phyloP scores from a whole-genome alignment of 441 rosid species.

The Gossypium aridum region DNA sequence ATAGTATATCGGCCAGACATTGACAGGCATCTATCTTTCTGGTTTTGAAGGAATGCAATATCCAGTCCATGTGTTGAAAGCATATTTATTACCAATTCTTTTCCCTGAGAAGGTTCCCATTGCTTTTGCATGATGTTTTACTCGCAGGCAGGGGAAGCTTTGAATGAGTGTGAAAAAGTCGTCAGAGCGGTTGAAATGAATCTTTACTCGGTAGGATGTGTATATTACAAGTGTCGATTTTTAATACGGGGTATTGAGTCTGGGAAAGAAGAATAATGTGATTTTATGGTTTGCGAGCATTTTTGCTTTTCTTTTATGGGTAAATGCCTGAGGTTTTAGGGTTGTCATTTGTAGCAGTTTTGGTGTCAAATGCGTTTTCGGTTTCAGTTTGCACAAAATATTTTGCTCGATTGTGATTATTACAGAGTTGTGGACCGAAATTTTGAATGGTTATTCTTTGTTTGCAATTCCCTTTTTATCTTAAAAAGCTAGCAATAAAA shows the following conservation, averaged over 20 bases:
- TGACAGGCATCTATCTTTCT: constrained; percentile 7
- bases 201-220: constrained; percentile 32
- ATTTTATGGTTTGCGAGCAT: constrained; percentile 9
- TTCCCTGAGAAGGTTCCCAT: constrained; percentile 24
- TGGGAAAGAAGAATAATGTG: constrained; percentile 17
- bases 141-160: constrained; percentile 21
- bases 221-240: constrained; percentile 25
- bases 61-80: constrained; percentile 18
- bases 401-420: constrained; percentile 21
- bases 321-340: constrained; percentile 12
- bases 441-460: constrained; percentile 45
- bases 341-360: constrained; percentile 37
- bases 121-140: constrained; percentile 23
- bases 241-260: constrained; percentile 12
- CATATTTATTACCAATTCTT: constrained; percentile 31
- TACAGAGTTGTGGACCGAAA: constrained; percentile 15
- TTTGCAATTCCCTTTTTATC: constrained; percentile 11
- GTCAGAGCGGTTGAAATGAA: constrained; percentile 18
- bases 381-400: constrained; percentile 6
- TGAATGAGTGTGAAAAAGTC: constrained; percentile 26
- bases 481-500: not conserved
- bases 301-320: not conserved
- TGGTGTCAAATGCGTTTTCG: constrained; percentile 19
- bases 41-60: constrained; percentile 13
- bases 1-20: constrained; percentile 14